Base-by-base conservation (phyloP, 2,329 filamentous ascomycete species). In the Ampelomyces quisqualis region DNA sequence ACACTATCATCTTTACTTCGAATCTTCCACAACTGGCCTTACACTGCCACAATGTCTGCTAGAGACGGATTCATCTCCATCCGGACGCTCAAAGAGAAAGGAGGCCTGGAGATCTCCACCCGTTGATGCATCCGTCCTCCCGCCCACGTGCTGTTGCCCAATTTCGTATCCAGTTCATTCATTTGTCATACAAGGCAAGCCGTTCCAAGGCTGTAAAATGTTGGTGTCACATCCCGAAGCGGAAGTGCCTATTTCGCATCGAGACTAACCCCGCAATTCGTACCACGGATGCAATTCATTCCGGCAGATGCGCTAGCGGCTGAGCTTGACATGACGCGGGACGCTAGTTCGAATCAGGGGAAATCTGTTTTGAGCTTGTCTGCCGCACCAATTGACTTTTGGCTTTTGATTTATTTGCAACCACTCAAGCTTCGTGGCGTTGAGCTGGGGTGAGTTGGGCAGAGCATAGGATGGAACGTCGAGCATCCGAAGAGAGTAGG, bases 291-390 rank as follows among this genome's bases (percentile, higher is more conserved):
- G 9, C 11, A 8, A 7, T 17, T 13, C 13, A n/a, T 18, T 32
- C 36, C 36, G 36, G 24, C 19, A 3, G 17, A 11, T 6, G n/a
- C 29, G 27, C 36, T 38, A 38, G 28, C 19, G 36, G 28, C 27
- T 38, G 19, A 38, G 36, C 36, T 38, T 38, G 33, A 32, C 14
- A 38, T 38, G 36, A 38, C 28, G 36, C 32, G 19, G 20, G 28
- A 23, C 9, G 21, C 36, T 38, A 32, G 36, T 14, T 19, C 7
- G 4, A n/a, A 31, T 38, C n/a, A 18, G 27, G 29, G 21, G 7
- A 18, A 19, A 20, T 24, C 7, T 14, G 20, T 24, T 26, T 32
- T 30, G 4, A 6, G 28, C 5, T 14, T 9, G 9, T 7, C n/a
- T 7, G 8, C 9, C 29, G 7, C 17, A 28, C 29, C 15, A 31